Evolutionary conservation across 768 basidiomycete genomes (phyloP).

Genomic region (Mrakia gelida): DNA sequence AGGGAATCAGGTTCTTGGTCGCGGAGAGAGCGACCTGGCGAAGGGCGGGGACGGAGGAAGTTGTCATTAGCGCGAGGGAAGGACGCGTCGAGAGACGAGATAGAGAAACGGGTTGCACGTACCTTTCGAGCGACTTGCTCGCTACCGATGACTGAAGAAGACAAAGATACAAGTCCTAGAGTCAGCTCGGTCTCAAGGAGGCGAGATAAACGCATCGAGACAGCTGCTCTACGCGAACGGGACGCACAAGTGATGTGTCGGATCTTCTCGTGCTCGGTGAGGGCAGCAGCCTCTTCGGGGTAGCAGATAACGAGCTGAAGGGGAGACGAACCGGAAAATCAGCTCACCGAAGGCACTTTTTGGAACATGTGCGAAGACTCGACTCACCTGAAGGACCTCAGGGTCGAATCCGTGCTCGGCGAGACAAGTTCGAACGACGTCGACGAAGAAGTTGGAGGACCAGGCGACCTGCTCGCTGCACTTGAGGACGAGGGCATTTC

Average conservation of each 20-base stretch:
- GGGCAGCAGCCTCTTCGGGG: slow-evolving; percentile 74
- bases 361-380: neutral
- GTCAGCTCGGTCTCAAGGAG: neutral
- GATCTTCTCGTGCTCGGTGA: slow-evolving; percentile 71
- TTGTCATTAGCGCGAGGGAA: neutral
- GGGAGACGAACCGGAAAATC: neutral
- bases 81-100: neutral
- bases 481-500: slow-evolving; percentile 31
- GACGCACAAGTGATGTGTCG: slow-evolving; percentile 73
- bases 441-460: slow-evolving; percentile 71
- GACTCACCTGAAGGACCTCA: slow-evolving; percentile 74
- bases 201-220: too few relatives aligned
- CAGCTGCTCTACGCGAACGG: neutral
- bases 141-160: slow-evolving; percentile 44
- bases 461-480: slow-evolving; percentile 63
- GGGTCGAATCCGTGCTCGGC: slow-evolving; percentile 72
- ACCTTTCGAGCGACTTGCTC: slow-evolving; percentile 49
- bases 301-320: slow-evolving; percentile 73
- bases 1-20: slow-evolving; percentile 79
- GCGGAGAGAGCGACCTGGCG: slow-evolving; percentile 67
- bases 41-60: slow-evolving; percentile 9
- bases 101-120: neutral
- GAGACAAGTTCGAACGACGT: slow-evolving; percentile 71
- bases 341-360: neutral
- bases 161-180: neutral